phyloP scores from a whole-genome alignment of 2,329 filamentous ascomycete species.

The Diaporthe ampelina region DNA sequence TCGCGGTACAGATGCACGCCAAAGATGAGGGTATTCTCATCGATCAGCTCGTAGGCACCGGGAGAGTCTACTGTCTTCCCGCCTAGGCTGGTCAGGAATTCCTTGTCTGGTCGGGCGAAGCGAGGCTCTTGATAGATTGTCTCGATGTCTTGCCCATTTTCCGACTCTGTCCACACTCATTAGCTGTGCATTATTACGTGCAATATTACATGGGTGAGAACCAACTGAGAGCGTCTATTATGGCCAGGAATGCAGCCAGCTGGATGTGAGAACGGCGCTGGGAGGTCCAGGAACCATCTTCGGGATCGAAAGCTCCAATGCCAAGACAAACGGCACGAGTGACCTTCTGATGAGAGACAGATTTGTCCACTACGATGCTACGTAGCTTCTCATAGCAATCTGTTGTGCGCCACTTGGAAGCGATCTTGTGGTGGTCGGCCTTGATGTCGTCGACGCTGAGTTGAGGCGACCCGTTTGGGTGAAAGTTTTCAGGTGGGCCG shows the following conservation, averaged over 20 bases:
- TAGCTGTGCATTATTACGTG: neutral
- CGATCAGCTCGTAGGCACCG: constrained; percentile 64
- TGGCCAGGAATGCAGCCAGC: constrained; percentile 64
- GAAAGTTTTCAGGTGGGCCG: constrained; percentile 36
- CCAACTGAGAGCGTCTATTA: constrained; percentile 61
- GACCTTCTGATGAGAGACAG: constrained; percentile 45
- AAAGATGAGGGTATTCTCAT: constrained; percentile 66
- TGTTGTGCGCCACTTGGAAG: constrained; percentile 45
- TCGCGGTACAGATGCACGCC: constrained; percentile 72
- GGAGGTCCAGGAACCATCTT: constrained; percentile 60
- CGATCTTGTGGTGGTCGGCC: constrained; percentile 45
- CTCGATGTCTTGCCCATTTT: constrained; percentile 51
- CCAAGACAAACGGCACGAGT: constrained; percentile 67
- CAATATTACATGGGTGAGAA: neutral
- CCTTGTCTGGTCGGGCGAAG: constrained; percentile 62
- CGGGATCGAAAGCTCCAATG: constrained; percentile 67
- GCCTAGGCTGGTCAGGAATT: constrained; percentile 69
- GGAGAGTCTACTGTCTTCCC: constrained; percentile 67
- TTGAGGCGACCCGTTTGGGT: constrained; percentile 30
- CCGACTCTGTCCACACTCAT: constrained; percentile 44
- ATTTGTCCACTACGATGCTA: constrained; percentile 50
- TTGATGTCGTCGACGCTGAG: constrained; percentile 39
- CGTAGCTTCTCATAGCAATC: constrained; percentile 51
- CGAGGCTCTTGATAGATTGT: constrained; percentile 69
- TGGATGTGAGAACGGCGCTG: constrained; percentile 65